Evolutionary conservation across 805 yeast species (phyloP).

Genomic region (Monosporozyma servazzii): DNA sequence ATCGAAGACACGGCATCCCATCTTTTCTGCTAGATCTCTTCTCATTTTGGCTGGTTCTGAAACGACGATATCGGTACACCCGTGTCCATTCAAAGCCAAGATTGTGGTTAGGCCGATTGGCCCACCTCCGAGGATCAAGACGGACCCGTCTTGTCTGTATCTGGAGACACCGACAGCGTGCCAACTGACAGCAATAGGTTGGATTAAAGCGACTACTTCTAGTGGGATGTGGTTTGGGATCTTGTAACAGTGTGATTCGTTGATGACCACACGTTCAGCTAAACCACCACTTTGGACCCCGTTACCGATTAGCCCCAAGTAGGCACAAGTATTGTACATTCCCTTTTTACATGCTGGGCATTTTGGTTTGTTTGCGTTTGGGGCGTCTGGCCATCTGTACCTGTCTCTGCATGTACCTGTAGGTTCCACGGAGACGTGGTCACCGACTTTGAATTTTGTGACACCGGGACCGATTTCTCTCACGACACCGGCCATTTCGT

Average conservation of each 20-base stretch:
- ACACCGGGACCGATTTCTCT: conserved; percentile 40
- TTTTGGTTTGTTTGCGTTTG: conserved; percentile 18
- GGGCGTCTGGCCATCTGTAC: conserved; percentile 31
- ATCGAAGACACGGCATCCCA: conserved; percentile 44
- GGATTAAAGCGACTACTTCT: conserved; percentile 49
- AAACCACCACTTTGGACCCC: conserved; percentile 52
- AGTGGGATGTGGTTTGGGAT: conserved; percentile 38
- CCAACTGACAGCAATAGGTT: conserved; percentile 50
- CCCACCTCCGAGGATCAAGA: conserved; percentile 51
- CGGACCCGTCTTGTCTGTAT: conserved; percentile 38
- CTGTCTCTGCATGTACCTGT: conserved; percentile 48
- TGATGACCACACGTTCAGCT: conserved; percentile 39
- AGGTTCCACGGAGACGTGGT: conserved; percentile 56
- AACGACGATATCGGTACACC: conserved; percentile 40
- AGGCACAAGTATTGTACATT: conserved; percentile 42
- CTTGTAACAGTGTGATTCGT: conserved; percentile 32
- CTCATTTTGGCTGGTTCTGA: conserved; percentile 46
- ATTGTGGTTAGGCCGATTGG: conserved; percentile 56
- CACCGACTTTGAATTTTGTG: conserved; percentile 38
- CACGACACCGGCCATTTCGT: conserved; percentile 43
- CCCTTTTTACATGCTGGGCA: conserved; percentile 48
- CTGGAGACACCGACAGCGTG: conserved; percentile 45
- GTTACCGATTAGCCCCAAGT: conserved; percentile 43
- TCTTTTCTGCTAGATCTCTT: conserved; percentile 39
- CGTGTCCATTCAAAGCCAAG: conserved; percentile 48